Evolutionary conservation across 495 filamentous ascomycete genomes (phyloP), one percentile per base, ranked within the genome.

Genomic region (Podospora pseudocomata): DNA sequence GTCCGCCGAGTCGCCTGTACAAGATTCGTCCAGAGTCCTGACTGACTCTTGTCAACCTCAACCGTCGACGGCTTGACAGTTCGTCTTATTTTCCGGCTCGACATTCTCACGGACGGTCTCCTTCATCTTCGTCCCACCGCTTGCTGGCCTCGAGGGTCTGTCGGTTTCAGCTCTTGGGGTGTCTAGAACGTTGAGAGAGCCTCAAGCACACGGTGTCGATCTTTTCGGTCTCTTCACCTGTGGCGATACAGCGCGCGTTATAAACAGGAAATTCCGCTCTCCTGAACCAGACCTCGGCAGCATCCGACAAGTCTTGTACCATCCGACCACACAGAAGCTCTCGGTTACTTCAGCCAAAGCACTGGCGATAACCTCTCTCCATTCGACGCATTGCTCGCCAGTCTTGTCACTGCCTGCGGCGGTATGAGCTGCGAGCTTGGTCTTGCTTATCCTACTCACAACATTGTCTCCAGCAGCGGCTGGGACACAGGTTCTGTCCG

Each of bases 361-460:
- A 5, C 5, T 58, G n/a, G 28, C n/a, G 53, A 23, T 23, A 60
- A 60, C 63, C 56, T 32, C 58, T 69, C 67, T 20, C 23, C 23
- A 60, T 60, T n/a, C 55, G 19, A 44, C 58, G n/a, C 63, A 44
- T 34, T 57, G 30, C 15, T 49, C 18, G 30, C 9, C 49, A 59
- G 4, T 5, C 64, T 49, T 56, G 34, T 64, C 28, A 23, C 55
- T 59, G 54, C 6, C 26, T 23, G 26, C 5, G 32, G 44, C 44
- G 67, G 61, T 1, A 59, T 65, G 67, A 53, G 18, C 30, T 20
- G n/a, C 53, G 19, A n/a, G 15, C 23, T 57, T 54, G 7, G 23
- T 55, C 18, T 20, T 4, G 27, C 28, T 28, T 23, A 49, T 58
- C 5, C 30, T 49, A 32, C 58, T 62, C 18, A 27, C 66, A 49